These are phyloP conservation scores for Metschnikowia kunwiensis DNA, from an alignment of 805 yeast species.

Conservation along the genomic window DNA sequence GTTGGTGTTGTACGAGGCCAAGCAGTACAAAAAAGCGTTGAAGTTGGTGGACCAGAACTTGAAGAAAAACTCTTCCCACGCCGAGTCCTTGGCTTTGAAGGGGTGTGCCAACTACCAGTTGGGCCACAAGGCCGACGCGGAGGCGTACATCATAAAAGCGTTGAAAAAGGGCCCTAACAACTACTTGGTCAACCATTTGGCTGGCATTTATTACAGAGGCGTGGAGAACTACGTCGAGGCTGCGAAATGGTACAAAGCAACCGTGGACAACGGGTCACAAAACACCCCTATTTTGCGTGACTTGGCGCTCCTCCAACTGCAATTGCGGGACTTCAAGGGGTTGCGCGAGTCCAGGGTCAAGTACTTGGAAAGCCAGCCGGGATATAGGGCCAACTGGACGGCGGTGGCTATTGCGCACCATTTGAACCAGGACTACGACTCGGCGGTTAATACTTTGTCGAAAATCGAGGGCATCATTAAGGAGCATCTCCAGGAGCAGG, in stretches of 20 bases:
- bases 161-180: conserved; percentile 55
- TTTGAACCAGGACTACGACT: conserved; percentile 60
- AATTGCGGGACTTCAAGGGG: conserved; percentile 67
- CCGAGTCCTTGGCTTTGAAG: conserved; percentile 81
- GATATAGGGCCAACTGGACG: conserved; percentile 89
- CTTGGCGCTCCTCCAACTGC: conserved; percentile 74
- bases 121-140: conserved; percentile 64
- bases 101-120: conserved; percentile 64
- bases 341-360: conserved; percentile 62
- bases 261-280: conserved; percentile 72
- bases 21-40: conserved; percentile 83
- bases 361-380: conserved; percentile 70
- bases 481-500: conserved; percentile 64
- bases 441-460: conserved; percentile 67
- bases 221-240: conserved; percentile 72
- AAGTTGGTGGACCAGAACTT: conserved; percentile 71
- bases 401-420: conserved; percentile 83
- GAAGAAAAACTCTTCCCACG: conserved; percentile 71
- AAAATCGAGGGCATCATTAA: conserved; percentile 74
- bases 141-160: conserved; percentile 57
- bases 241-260: conserved; percentile 69
- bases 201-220: conserved; percentile 78
- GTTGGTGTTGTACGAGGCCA: conserved; percentile 73
- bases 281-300: conserved; percentile 82
- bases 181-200: conserved; percentile 76